Base-by-base conservation (phyloP, 441 rosid species). In the Sinapis alba region DNA sequence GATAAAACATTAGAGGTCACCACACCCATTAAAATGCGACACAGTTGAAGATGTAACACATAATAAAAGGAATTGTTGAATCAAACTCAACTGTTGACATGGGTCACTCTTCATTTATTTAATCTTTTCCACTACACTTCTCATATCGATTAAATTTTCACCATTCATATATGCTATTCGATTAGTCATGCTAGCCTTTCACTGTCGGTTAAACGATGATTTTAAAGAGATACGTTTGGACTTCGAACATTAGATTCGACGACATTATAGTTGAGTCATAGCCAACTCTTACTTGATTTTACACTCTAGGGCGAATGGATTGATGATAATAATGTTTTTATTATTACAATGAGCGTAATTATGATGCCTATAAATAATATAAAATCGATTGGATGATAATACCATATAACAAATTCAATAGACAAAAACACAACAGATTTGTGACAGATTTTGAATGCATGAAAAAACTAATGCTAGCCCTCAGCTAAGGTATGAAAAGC, bases 1-100 rank as follows among this genome's bases (percentile, higher is more conserved):
- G 65, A 76, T 24, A 68, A 36, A 68, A 75, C 69, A 68, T 60
- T n/a, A n/a, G n/a, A 75, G 69, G 74, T 56, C 65, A 75, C 50
- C 20, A 54, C 50, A 69, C 50, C 69, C 16, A 53, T 34, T 45
- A 27, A 20, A 51, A 27, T 38, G 24, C 5, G 69, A 20, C 65
- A 41, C 21, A 56, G 18, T 12, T 57, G 28, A 63, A 63, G 45
- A 61, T 50, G 71, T 20, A 56, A 41, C 41, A 70, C 41, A 51
- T 32, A 20, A 23, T 24, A 27, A 38, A 32, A 69, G 59, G 64
- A 62, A 69, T 69, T 54, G 51, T 62, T 62, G 64, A 53, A 69
- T 60, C 56, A 27, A 68, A 18, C 54, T 47, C 21, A 21, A 15
- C n/a, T 28, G 19, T 38, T 32, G 16, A 41, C 30, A 43, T 15